Conservation (phyloP, 2,329 filamentous ascomycete genomes). For the Apiospora hydei region DNA sequence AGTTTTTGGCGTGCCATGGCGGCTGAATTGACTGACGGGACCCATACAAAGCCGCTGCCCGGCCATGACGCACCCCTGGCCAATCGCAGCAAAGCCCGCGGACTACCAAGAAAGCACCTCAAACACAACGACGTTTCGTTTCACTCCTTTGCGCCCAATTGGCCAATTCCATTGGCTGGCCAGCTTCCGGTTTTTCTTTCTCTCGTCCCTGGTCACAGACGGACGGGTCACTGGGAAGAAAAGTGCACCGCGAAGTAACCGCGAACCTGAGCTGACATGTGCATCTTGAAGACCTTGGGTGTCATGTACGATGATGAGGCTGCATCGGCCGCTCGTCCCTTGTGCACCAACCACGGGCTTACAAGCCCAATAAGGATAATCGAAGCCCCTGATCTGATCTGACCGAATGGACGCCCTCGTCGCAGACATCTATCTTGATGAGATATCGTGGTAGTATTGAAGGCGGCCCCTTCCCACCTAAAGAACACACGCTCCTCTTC, state of each 20-base stretch:
- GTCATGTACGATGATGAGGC: not conserved
- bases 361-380: not conserved
- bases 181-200: not conserved
- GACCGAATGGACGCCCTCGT: not conserved
- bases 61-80: not conserved
- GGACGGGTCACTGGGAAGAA: not conserved
- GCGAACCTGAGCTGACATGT: not conserved
- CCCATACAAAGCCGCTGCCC: not conserved
- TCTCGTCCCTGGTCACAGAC: not conserved
- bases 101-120: not conserved
- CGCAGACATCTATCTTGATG: not conserved
- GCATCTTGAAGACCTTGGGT: not conserved
- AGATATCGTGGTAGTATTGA: not conserved
- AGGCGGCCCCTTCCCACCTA: not conserved
- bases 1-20: not conserved
- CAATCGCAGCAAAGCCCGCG: not conserved
- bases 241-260: no score
- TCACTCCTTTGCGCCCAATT: not conserved
- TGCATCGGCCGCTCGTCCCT: not conserved
- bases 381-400: not conserved
- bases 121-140: conserved; percentile 11
- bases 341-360: not conserved
- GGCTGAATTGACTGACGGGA: not conserved
- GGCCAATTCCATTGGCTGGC: not conserved
- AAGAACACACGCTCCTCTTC: not conserved